These are phyloP conservation scores for Globomyces sp. DNA, from an alignment of 371 early-diverging fungal genomes.

Conservation along the genomic window DNA sequence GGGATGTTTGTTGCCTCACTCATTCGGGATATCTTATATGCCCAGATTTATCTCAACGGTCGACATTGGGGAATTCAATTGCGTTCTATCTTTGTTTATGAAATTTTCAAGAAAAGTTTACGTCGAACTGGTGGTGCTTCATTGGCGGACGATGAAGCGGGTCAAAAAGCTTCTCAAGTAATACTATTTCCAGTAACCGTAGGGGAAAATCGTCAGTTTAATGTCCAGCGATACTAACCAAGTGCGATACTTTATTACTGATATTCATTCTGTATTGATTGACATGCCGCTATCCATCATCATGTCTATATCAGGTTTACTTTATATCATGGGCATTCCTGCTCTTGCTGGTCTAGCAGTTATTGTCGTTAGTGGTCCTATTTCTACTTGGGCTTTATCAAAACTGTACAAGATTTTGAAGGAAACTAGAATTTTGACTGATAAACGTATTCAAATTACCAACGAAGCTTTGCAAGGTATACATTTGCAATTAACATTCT, in stretches of 20 bases:
- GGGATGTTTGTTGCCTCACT: constrained; percentile 24
- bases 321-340: constrained; percentile 36
- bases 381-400: constrained; percentile 2
- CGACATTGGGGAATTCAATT: constrained; percentile 25
- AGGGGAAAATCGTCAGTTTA: constrained; percentile 41
- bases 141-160: constrained; percentile 6
- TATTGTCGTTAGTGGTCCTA: constrained; percentile 27
- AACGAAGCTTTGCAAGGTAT: constrained; percentile 46
- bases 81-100: constrained; percentile 30
- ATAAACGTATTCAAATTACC: constrained; percentile 41
- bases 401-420: constrained; percentile 12
- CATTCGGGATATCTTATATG: constrained; percentile 21
- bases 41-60: constrained; percentile 21
- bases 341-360: constrained; percentile 36
- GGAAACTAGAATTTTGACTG: constrained; percentile 22
- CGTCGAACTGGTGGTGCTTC: constrained; percentile 23
- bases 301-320: constrained; percentile 27
- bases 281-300: constrained; percentile 24
- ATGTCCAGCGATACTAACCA: constrained; percentile 40
- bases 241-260: constrained; percentile 33
- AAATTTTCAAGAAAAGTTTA: constrained; percentile 43
- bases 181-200: too few relatives aligned
- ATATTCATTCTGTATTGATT: constrained; percentile 28
- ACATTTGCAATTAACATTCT: too few relatives aligned
- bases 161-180: constrained; percentile 23